These are phyloP conservation scores for Drosera capensis DNA, from an alignment of 148 eudicot species.

Conservation along the genomic window DNA sequence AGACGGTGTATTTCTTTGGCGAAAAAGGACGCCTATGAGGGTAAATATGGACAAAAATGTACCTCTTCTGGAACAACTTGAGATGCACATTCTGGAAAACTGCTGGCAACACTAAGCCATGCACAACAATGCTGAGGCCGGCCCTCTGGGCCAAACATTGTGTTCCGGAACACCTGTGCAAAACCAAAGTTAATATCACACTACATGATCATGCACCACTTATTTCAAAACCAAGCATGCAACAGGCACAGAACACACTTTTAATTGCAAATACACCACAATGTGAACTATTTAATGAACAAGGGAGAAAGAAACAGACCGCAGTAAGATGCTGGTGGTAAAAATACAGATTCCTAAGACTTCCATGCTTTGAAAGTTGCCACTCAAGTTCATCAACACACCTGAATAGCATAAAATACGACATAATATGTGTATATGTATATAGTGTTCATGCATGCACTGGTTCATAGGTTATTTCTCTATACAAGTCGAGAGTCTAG, in stretches of 20 bases:
- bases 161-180: slow-evolving; percentile 87
- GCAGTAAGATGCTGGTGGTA: slow-evolving; percentile 97
- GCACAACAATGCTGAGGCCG: slow-evolving; percentile 99
- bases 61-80: slow-evolving; percentile 97
- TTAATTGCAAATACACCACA: background rate
- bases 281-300: slow-evolving; percentile 5
- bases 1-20: background rate
- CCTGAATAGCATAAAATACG: slow-evolving; percentile 27
- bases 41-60: slow-evolving; percentile 8
- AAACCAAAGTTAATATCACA: no score
- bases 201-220: background rate
- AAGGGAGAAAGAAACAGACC: slow-evolving; percentile 33
- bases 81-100: slow-evolving; percentile 97
- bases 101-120: slow-evolving; percentile 99
- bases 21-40: slow-evolving; percentile 1
- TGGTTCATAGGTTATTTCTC: no score
- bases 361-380: slow-evolving; percentile 87
- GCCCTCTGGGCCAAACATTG: slow-evolving; percentile 99
- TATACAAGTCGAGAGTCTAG: no score
- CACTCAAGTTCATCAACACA: slow-evolving; percentile 96
- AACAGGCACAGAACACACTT: background rate
- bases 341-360: slow-evolving; percentile 91
- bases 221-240: slow-evolving; percentile 2
- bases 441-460: no score
- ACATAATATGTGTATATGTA: slow-evolving; percentile 5